A percentile compares a stretch with the other conserved stretches of the same genome.
Evolutionary conservation across 129 eudicot genomes (phyloP).

Genomic region (Ambrosia artemisiifolia): DNA sequence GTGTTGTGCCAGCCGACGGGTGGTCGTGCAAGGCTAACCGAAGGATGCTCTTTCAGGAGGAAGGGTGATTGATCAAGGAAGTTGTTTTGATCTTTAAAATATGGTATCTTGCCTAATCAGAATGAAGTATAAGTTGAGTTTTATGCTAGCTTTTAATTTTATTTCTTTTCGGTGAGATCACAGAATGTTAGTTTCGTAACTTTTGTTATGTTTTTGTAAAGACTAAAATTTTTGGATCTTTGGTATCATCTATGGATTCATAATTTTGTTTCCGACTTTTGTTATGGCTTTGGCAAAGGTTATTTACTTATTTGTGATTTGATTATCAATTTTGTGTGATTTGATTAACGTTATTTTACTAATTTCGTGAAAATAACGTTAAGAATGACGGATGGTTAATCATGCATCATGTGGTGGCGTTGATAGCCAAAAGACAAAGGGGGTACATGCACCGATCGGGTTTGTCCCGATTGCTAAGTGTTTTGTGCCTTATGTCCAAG

Average conservation of each 20-base stretch:
- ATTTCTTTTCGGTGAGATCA: not conserved
- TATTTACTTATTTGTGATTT: not conserved
- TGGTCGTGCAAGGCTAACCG: conserved; percentile 51
- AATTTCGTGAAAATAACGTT: too few species aligned
- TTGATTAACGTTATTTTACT: too few species aligned
- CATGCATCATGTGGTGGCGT: too few species aligned
- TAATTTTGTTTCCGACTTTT: not conserved
- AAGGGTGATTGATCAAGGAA: conserved; percentile 42
- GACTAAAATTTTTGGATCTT: conserved; percentile 25
- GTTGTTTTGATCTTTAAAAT: not conserved
- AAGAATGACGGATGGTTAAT: too few species aligned
- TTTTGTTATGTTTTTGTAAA: conserved; percentile 8
- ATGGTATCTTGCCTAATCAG: not conserved
- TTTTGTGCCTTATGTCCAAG: too few species aligned
- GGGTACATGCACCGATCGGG: too few species aligned
- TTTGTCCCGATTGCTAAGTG: too few species aligned
- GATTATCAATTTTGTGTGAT: too few species aligned
- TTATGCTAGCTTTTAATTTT: conserved; percentile 2
- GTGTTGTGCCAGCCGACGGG: conserved; percentile 62
- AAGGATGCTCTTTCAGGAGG: conserved; percentile 54
- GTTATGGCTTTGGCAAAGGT: not conserved
- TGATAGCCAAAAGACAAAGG: too few species aligned
- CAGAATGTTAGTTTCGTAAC: conserved; percentile 7
- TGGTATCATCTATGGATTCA: conserved; percentile 8
- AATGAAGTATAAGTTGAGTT: conserved; percentile 13